phyloP scores from a whole-genome alignment of 1,284 basidiomycete genomes.

The Rhodotorula glutinis region DNA sequence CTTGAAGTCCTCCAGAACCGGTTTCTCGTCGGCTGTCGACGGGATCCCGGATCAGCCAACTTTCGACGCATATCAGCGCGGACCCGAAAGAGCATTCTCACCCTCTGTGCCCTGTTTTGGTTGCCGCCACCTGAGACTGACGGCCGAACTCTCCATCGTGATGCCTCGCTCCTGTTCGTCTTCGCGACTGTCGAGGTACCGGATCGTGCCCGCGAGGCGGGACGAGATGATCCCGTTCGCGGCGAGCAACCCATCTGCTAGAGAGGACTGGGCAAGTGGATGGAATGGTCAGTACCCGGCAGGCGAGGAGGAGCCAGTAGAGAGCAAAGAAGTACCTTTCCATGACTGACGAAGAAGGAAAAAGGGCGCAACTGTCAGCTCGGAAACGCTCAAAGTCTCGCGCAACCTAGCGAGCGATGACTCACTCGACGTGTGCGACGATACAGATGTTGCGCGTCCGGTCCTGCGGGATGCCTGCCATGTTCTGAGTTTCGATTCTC shows the following conservation, averaged over 20 bases:
- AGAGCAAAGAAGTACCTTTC: too few species aligned
- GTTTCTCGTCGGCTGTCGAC: constrained; percentile 51
- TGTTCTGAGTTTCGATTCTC: background rate
- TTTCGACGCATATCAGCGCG: too few species aligned
- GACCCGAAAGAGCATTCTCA: too few species aligned
- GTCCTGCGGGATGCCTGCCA: constrained; percentile 9
- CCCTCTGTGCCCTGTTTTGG: constrained; percentile 15
- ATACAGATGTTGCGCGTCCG: constrained; percentile 39
- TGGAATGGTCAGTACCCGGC: too few species aligned
- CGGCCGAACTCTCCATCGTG: constrained; percentile 97
- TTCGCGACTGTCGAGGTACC: constrained; percentile 92
- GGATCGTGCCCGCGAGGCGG: constrained; percentile 90
- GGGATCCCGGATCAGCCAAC: too few species aligned
- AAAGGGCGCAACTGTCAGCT: background rate
- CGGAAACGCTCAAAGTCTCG: too few species aligned
- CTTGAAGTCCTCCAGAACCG: constrained; percentile 62
- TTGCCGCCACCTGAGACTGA: constrained; percentile 43
- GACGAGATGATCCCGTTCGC: constrained; percentile 97
- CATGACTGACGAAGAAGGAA: constrained; percentile 18
- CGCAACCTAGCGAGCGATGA: background rate
- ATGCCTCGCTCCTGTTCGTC: constrained; percentile 98
- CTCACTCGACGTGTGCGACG: constrained; percentile 52
- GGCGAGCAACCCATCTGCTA: constrained; percentile 91
- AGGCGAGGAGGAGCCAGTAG: too few species aligned
- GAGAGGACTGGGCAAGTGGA: constrained; percentile 57